phyloP scores from a whole-genome alignment of 2,329 filamentous ascomycete genomes.

The Neodidymelliopsis sp. region DNA sequence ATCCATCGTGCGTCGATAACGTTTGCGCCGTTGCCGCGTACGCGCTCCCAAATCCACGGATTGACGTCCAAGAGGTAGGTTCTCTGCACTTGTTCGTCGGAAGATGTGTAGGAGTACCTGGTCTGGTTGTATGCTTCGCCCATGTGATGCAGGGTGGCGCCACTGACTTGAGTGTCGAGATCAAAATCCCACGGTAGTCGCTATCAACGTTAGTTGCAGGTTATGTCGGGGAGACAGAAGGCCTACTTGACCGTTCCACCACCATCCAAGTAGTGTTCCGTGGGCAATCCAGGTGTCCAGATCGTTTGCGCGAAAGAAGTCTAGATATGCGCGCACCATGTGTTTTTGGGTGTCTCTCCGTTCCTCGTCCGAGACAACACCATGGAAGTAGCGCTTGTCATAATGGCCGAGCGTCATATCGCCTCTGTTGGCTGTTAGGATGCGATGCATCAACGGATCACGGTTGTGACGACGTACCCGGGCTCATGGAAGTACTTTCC shows the following conservation, averaged over 20 bases:
- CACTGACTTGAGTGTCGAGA: constrained; percentile 79
- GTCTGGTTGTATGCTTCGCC: constrained; percentile 74
- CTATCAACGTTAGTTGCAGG: constrained; percentile 50
- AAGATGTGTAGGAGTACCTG: constrained; percentile 55
- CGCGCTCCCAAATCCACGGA: constrained; percentile 69
- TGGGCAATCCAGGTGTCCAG: constrained; percentile 88
- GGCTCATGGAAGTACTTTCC: constrained; percentile 52
- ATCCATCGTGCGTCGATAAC: constrained; percentile 88
- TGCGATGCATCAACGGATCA: neutral
- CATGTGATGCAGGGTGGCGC: constrained; percentile 70
- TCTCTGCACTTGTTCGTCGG: constrained; percentile 51
- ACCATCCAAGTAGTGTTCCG: constrained; percentile 85
- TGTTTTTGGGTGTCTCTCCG: constrained; percentile 71
- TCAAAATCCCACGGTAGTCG: constrained; percentile 88
- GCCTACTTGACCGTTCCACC: constrained; percentile 76
- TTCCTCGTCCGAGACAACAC: constrained; percentile 69
- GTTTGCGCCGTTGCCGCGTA: constrained; percentile 73
- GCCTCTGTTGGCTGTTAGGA: constrained; percentile 31
- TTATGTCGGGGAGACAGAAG: neutral
- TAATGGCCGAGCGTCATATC: constrained; percentile 73
- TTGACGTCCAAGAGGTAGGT: constrained; percentile 80
- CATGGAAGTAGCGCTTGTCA: constrained; percentile 73
- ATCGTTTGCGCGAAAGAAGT: constrained; percentile 67
- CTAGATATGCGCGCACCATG: constrained; percentile 77
- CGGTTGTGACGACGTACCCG: constrained; percentile 36